Percentiles rank a stretch among this genome's conserved stretches.
Evolutionary conservation across 148 eudicot species (phyloP).

Genomic region (Heliamphora exappendiculata): DNA sequence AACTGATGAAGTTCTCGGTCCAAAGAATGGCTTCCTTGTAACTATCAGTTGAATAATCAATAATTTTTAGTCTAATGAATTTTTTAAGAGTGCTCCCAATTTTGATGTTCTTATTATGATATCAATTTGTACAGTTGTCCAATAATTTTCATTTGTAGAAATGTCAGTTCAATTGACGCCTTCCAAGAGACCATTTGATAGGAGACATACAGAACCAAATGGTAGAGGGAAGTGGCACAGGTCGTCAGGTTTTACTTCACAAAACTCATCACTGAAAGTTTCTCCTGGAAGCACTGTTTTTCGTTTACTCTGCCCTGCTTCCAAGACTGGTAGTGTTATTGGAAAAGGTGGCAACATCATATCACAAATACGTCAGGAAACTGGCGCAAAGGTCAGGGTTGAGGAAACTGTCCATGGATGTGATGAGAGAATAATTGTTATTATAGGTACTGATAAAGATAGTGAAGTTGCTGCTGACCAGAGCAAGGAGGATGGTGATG

Average conservation of each 20-base stretch:
- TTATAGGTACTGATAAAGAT: conserved; percentile 47
- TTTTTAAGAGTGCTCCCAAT: not conserved
- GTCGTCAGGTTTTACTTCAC: conserved; percentile 25
- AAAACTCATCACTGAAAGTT: conserved; percentile 23
- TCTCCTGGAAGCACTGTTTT: conserved; percentile 41
- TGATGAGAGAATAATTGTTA: conserved; percentile 66
- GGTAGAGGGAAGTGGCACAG: conserved; percentile 58
- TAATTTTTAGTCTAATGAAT: too few species aligned
- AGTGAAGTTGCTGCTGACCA: conserved; percentile 35
- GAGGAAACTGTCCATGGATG: conserved; percentile 60
- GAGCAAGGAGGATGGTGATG: conserved; percentile 30
- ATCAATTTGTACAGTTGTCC: not conserved
- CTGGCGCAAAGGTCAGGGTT: conserved; percentile 66
- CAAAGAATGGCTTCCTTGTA: too few species aligned
- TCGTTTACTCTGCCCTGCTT: conserved; percentile 63
- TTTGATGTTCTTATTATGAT: not conserved
- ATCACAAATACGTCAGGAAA: conserved; percentile 63
- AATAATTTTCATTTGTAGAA: conserved; percentile 19
- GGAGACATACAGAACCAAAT: conserved; percentile 35
- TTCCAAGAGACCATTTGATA: conserved; percentile 58
- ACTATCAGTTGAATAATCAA: too few species aligned
- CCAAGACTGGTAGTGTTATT: conserved; percentile 45
- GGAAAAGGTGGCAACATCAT: conserved; percentile 50
- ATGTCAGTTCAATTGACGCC: conserved; percentile 77
- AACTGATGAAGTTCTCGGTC: too few species aligned